Percentiles rank a stretch among this genome's conserved stretches.
These are phyloP conservation scores for Mortierella alpina DNA, from an alignment of 192 early-diverging fungal species.

Conservation along the genomic window DNA sequence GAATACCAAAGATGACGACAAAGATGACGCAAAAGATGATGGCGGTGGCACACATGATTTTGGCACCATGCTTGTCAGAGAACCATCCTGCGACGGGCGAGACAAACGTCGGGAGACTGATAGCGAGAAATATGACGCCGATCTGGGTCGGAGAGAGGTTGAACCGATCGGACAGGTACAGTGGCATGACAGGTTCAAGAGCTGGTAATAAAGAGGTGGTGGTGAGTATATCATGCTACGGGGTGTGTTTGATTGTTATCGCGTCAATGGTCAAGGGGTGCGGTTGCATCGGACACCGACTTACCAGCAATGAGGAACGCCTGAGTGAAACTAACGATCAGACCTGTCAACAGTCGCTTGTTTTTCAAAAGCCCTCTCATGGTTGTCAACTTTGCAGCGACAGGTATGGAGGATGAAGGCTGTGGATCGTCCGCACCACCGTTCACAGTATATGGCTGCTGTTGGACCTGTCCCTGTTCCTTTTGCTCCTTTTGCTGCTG, in stretches of 20 bases:
- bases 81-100: slow-evolving; percentile 56
- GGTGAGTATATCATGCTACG: background rate
- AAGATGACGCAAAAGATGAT: slow-evolving; percentile 22
- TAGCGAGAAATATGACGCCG: slow-evolving; percentile 52
- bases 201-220: slow-evolving; percentile 22
- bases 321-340: slow-evolving; percentile 32
- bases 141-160: slow-evolving; percentile 49
- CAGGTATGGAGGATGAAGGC: background rate
- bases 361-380: slow-evolving; percentile 13
- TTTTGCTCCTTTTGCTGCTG: background rate
- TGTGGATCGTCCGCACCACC: background rate
- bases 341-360: slow-evolving; percentile 31
- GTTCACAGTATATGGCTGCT: background rate
- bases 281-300: background rate
- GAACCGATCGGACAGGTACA: slow-evolving; percentile 49
- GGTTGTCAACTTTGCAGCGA: slow-evolving; percentile 17
- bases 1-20: slow-evolving; percentile 24
- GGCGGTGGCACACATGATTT: slow-evolving; percentile 36
- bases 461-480: slow-evolving; percentile 11
- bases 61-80: slow-evolving; percentile 57
- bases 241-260: background rate
- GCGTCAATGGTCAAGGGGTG: background rate
- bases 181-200: slow-evolving; percentile 53
- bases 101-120: slow-evolving; percentile 48
- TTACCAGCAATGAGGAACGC: slow-evolving; percentile 38